These are phyloP conservation scores for Pythium vanterpoolii DNA, from an alignment of 352 stramenopile species.

Conservation along the genomic window DNA sequence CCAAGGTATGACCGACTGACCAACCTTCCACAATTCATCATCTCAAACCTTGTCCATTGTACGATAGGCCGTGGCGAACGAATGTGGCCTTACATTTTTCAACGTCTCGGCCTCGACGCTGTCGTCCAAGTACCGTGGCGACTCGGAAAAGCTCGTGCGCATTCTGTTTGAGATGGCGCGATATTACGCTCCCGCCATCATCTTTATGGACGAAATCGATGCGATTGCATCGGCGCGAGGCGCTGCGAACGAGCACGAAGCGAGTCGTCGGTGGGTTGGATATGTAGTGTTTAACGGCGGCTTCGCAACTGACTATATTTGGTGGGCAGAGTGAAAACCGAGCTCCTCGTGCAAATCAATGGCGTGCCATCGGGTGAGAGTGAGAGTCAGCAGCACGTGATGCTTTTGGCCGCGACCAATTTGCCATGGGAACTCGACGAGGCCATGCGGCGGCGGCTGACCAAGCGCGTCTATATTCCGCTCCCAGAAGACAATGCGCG, in stretches of 20 bases:
- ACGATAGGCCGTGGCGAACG: constrained; percentile 95
- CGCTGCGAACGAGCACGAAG: constrained; percentile 75
- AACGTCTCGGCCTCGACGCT: constrained; percentile 93
- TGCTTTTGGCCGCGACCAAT: constrained; percentile 93
- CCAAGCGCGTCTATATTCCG: constrained; percentile 88
- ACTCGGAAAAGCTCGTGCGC: constrained; percentile 95
- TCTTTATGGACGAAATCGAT: constrained; percentile 99
- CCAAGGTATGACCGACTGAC: constrained; percentile 57
- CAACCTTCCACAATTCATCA: neutral
- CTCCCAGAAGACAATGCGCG: constrained; percentile 37
- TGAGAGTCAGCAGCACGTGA: constrained; percentile 52
- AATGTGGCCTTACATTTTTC: constrained; percentile 98
- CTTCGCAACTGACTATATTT: constrained; percentile 68
- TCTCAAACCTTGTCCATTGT: neutral
- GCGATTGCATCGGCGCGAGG: constrained; percentile 83
- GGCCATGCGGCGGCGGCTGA: constrained; percentile 87
- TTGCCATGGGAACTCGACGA: constrained; percentile 92
- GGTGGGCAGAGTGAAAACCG: constrained; percentile 91
- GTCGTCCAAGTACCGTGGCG: constrained; percentile 92
- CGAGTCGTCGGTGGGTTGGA: neutral
- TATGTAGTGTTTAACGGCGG: too few relatives aligned
- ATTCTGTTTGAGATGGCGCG: constrained; percentile 98
- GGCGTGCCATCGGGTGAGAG: constrained; percentile 64
- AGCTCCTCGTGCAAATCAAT: constrained; percentile 98
- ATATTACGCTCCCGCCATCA: constrained; percentile 96